Base-by-base conservation (phyloP, 257 asterid species). In the Ehretia macrophylla region DNA sequence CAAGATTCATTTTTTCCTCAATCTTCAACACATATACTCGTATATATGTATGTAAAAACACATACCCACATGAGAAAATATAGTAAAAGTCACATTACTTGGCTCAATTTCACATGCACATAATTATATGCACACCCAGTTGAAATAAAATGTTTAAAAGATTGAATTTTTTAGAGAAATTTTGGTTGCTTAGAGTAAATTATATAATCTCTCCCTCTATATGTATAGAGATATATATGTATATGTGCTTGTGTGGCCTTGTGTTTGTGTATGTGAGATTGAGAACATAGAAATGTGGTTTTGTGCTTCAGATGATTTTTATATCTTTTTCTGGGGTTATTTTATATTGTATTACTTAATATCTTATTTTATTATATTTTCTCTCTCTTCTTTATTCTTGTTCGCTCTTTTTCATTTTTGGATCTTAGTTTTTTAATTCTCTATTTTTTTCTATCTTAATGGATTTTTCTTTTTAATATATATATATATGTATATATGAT, bases 1-100 rank as follows among this genome's bases (percentile, higher is more conserved):
- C 88, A 74, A 86, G 78, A 91, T 83, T 80, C 96, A 85, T 85
- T 48, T 60, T 78, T 68, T 68, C 62, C 69, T 55, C 72, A 60
- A 72, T 52, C 32, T 63, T 45, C 67, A 58, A 47, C 51, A 47
- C 72, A 35, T 18, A 19, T 60, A 60, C 60, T 46, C 44, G 27
- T 35, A 58, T 37, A 62, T 39, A 67, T 60, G 69, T 70, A 60
- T 52, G 60, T 55, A 51, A 60, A 64, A 14, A 56, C 13, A 46
- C 58, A 56, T 70, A 16, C 72, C 81, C 77, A 71, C 67, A 61
- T 57, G 67, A 56, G 18, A 57, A 63, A 51, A 22, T 12, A 40
- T 3, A 47, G 56, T 42, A 21, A 51, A 65, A 38, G 58, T 67
- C 37, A 72, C 74, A 37, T 56, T 51, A 51, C 18, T 5, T 51